Base-by-base conservation (phyloP, 495 filamentous ascomycete species). In the Apiosordaria backusii region DNA sequence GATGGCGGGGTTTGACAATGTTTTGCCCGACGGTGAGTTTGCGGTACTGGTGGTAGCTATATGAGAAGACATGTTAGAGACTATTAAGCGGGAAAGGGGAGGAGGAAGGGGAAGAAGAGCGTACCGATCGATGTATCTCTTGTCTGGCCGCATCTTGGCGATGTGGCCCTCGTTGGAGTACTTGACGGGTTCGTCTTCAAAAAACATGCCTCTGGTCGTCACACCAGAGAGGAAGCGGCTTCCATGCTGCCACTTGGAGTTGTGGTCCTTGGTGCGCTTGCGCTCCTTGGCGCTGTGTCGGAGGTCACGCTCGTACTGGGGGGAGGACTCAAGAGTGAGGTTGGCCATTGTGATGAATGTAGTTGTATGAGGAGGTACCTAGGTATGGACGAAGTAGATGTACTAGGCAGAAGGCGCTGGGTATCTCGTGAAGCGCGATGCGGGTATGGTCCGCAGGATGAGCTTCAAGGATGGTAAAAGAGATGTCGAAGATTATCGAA, bases 201-300 rank as follows among this genome's bases (percentile, higher is more conserved):
- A 65, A 25, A 57, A 62, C 62, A 64, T 60, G 26, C 57, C 13
- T 16, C 55, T 45, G 23, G 35, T 45, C 35, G 16, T 15, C 35
- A 75, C 70, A 24, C 78, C 79, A 27, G 67, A 16, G 22, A 67
- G 66, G 13, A 67, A 64, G 6, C 75, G 73, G 21, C 55, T n/a
- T 24, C 81, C 80, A 10, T 72, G 70, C 21, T 71, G 67, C 81
- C 81, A 83, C 70, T 83, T 83, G 50, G 69, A 61, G 16, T 61
- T 61, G 9, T 74, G 73, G 66, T 81, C 76, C 71, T 81, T 82
- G 76, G 62, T 66, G 61, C 80, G 79, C 74, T 80, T 81, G 67
- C 74, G 75, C 69, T 79, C 78, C 62, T 75, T 72, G 57, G 72
- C 71, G 52, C 70, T 73, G 70, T 78, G 76, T 68, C 81, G 80